Evolutionary conservation across 495 filamentous ascomycete genomes (phyloP).

Genomic region (Podospora tetraspora): DNA sequence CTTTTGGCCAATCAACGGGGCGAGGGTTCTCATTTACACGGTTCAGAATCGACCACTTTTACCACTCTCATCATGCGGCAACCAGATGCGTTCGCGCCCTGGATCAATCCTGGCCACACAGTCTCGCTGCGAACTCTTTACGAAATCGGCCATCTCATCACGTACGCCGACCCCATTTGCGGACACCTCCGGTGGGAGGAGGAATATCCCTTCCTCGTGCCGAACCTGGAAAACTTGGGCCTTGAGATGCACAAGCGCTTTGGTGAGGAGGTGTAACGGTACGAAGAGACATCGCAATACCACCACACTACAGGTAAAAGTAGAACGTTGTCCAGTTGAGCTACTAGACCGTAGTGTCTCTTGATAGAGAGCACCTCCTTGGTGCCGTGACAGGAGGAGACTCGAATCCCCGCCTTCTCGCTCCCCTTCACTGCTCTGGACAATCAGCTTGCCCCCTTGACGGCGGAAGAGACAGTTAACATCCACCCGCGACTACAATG

Average conservation of each 20-base stretch:
- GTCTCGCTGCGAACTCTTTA: not conserved
- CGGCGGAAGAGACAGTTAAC: not conserved
- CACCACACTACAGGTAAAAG: no score
- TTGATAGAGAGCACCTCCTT: no score
- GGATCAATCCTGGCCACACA: not conserved
- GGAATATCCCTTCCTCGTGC: slow-evolving; percentile 7
- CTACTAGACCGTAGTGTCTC: no score
- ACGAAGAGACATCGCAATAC: no score
- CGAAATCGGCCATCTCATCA: not conserved
- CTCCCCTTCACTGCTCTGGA: no score
- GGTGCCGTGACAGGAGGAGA: no score
- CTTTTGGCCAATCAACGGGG: not conserved
- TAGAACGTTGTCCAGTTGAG: no score
- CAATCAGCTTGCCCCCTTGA: not conserved
- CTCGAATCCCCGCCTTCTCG: no score
- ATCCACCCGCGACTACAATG: not conserved
- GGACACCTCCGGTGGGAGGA: slow-evolving; percentile 1
- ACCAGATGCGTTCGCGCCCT: not conserved
- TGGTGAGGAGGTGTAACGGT: no score
- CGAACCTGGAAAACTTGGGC: not conserved
- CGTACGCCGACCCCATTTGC: slow-evolving; percentile 4
- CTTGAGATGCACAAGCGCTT: not conserved
- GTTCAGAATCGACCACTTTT: not conserved
- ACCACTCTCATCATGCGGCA: not conserved
- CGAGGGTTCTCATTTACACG: not conserved